Evolutionary conservation across 768 basidiomycete genomes (phyloP).

Genomic region (Porphyrellus cyaneotinctus): DNA sequence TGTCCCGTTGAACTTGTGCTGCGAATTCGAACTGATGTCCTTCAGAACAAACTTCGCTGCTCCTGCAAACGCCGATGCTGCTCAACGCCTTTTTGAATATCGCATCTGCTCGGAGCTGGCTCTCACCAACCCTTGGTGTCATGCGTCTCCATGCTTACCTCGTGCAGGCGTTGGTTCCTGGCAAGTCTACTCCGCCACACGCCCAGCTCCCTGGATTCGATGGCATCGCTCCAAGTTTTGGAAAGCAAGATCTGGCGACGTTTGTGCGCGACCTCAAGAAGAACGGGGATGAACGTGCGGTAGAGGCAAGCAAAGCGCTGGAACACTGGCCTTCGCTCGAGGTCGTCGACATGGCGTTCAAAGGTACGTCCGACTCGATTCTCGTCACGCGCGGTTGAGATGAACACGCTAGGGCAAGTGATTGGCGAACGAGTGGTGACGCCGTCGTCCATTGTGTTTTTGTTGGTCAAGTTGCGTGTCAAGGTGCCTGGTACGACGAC

Average conservation of each 20-base stretch:
- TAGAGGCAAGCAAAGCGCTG: slow-evolving; percentile 49
- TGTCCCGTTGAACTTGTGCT: slow-evolving; percentile 1
- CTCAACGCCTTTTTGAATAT: slow-evolving; percentile 82
- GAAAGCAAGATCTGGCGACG: slow-evolving; percentile 13
- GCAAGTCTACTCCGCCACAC: slow-evolving; percentile 41
- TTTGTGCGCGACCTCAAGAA: slow-evolving; percentile 19
- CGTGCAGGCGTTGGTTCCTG: slow-evolving; percentile 75
- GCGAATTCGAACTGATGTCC: background rate
- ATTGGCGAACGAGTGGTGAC: slow-evolving; percentile 87
- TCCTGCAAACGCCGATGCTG: slow-evolving; percentile 68
- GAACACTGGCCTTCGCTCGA: slow-evolving; percentile 73
- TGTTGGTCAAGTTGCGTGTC: slow-evolving; percentile 80
- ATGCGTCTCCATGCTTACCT: slow-evolving; percentile 84
- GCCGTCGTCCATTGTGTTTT: slow-evolving; percentile 83
- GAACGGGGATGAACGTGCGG: slow-evolving; percentile 14
- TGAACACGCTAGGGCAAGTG: slow-evolving; percentile 44
- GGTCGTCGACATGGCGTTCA: slow-evolving; percentile 78
- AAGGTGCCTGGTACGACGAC: slow-evolving; percentile 45
- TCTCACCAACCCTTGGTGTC: slow-evolving; percentile 67
- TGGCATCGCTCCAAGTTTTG: slow-evolving; percentile 30
- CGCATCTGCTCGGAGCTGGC: slow-evolving; percentile 84
- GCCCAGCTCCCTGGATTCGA: slow-evolving; percentile 79
- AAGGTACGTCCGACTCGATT: slow-evolving; percentile 48
- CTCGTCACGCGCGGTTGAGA: background rate
- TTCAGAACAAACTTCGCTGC: slow-evolving; percentile 65